Evolutionary conservation across 805 yeast species (phyloP).

Genomic region (Metschnikowia baotianmanensis): DNA sequence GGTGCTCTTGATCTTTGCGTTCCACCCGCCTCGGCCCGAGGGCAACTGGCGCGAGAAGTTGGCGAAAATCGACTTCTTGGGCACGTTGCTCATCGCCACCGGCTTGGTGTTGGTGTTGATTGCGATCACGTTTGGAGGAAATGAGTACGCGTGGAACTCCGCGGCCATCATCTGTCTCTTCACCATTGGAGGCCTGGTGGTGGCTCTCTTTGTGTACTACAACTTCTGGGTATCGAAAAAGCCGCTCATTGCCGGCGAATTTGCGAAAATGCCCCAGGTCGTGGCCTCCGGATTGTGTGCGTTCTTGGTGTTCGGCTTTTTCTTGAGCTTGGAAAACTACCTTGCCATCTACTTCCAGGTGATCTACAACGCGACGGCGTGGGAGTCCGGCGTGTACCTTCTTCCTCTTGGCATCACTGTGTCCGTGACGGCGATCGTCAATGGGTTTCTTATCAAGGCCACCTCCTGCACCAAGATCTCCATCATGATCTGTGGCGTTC

Average conservation of each 20-base stretch:
- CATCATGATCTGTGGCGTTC: conserved; percentile 27
- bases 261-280: conserved; percentile 37
- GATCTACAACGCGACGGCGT: conserved; percentile 32
- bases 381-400: conserved; percentile 37
- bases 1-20: conserved; percentile 35
- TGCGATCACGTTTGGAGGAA: conserved; percentile 56
- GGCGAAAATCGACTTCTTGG: conserved; percentile 47
- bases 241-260: conserved; percentile 47
- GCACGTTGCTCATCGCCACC: conserved; percentile 41
- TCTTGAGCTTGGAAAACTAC: conserved; percentile 36
- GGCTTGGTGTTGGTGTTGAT: conserved; percentile 46
- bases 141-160: conserved; percentile 50
- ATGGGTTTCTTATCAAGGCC: conserved; percentile 30
- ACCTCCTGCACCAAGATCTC: conserved; percentile 31
- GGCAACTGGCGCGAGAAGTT: conserved; percentile 39
- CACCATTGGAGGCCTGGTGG: conserved; percentile 42
- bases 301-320: conserved; percentile 35
- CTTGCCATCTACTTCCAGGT: conserved; percentile 41
- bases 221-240: conserved; percentile 40
- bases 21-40: conserved; percentile 47
- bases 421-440: conserved; percentile 29
- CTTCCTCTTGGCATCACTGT: conserved; percentile 36
- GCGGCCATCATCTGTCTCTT: conserved; percentile 50
- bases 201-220: conserved; percentile 36
- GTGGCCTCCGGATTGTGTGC: conserved; percentile 37